A percentile compares a stretch with the other conserved stretches of the same genome.
These are phyloP conservation scores for Esteya vermicola DNA, from an alignment of 2,329 filamentous ascomycete genomes.

Conservation along the genomic window DNA sequence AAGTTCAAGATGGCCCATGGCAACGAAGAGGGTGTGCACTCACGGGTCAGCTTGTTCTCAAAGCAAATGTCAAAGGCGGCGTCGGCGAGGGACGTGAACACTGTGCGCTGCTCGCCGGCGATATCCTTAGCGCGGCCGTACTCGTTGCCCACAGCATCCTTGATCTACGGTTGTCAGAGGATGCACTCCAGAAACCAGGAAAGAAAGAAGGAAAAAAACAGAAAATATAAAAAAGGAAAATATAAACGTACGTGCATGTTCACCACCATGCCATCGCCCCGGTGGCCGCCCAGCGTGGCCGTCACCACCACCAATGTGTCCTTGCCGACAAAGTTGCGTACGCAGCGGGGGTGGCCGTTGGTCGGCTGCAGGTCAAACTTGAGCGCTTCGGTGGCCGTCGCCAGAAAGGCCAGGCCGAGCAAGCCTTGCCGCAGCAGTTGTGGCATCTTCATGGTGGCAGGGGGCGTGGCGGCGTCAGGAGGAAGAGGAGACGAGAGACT, in stretches of 20 bases:
- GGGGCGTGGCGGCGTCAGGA: no score
- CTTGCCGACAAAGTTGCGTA: slow-evolving; percentile 86
- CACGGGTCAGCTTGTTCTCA: slow-evolving; percentile 58
- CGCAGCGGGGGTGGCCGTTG: slow-evolving; percentile 61
- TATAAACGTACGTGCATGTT: slow-evolving; percentile 88
- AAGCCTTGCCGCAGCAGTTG: slow-evolving; percentile 41
- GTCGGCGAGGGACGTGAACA: slow-evolving; percentile 86
- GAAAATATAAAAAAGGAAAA: no score
- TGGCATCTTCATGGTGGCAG: no score
- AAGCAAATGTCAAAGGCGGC: slow-evolving; percentile 95
- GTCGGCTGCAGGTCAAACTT: slow-evolving; percentile 85
- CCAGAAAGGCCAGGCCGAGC: slow-evolving; percentile 42
- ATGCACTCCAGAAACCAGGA: no score
- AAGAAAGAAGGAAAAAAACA: no score
- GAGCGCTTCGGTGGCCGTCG: slow-evolving; percentile 49
- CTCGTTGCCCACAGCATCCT: slow-evolving; percentile 89
- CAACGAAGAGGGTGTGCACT: no score
- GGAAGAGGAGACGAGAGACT: no score
- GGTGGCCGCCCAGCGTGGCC: slow-evolving; percentile 68
- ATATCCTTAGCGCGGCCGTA: slow-evolving; percentile 87
- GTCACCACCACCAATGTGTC: slow-evolving; percentile 95
- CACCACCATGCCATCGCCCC: slow-evolving; percentile 82
- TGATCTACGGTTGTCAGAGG: slow-evolving; percentile 50
- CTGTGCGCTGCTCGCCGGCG: slow-evolving; percentile 78
- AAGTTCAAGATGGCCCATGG: no score